A percentile compares a stretch with the other conserved stretches of the same genome.
phyloP scores from a whole-genome alignment of 176 grass and related monocot species.

The Eragrostis nindensis region DNA sequence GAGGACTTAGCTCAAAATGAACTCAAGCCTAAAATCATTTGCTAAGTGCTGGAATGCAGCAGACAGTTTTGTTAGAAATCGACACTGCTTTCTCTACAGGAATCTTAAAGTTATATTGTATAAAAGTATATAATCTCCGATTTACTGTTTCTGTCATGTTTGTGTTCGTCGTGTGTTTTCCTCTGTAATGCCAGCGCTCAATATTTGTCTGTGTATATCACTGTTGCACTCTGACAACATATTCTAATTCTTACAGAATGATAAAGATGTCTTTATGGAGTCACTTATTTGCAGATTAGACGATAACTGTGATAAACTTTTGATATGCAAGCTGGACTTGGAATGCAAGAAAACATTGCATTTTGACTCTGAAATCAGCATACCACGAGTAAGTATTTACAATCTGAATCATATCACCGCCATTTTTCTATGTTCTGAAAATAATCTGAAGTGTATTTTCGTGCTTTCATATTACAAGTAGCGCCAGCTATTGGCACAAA shows the following conservation, averaged over 20 bases:
- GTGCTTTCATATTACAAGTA: not conserved
- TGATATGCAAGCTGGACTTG: conserved; percentile 86
- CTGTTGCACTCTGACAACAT: conserved; percentile 29
- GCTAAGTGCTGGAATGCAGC: not conserved
- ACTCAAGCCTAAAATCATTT: not conserved
- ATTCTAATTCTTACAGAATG: conserved; percentile 55
- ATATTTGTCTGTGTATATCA: conserved; percentile 19
- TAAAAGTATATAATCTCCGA: not conserved
- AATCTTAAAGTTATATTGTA: conserved; percentile 11
- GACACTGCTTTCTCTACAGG: conserved; percentile 4
- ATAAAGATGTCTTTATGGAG: conserved; percentile 92
- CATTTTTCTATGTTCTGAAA: not conserved
- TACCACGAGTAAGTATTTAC: conserved; percentile 41
- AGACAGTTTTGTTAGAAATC: conserved; percentile 2
- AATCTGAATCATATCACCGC: not conserved
- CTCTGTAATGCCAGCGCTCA: too few relatives aligned
- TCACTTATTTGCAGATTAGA: conserved; percentile 95
- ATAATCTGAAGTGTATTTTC: not conserved
- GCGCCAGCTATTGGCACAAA: not conserved
- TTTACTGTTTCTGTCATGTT: conserved; percentile 24
- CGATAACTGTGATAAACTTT: conserved; percentile 80
- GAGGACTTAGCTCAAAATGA: too few relatives aligned
- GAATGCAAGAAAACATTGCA: conserved; percentile 85
- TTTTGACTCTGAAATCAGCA: conserved; percentile 83
- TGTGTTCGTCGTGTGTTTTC: conserved; percentile 4